A percentile compares a stretch with the other conserved stretches of the same genome.
Evolutionary conservation across 345 rosid species (phyloP).

Genomic region (Microcos paniculata): DNA sequence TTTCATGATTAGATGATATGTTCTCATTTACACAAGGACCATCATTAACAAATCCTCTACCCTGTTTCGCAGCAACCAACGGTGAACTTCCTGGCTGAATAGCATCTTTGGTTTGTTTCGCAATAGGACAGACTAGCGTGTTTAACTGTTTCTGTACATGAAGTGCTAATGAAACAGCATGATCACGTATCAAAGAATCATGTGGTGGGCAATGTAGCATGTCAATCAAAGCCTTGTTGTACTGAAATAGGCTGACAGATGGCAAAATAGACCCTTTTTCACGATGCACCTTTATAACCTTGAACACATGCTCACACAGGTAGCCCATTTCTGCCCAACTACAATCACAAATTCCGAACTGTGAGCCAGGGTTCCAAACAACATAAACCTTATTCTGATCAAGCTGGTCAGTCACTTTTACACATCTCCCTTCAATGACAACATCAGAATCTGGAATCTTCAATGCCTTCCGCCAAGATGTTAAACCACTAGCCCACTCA

Average conservation of each 20-base stretch:
- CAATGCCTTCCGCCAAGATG: constrained; percentile 76
- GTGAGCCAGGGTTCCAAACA: constrained; percentile 83
- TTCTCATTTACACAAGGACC: not conserved
- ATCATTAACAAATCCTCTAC: constrained; percentile 18
- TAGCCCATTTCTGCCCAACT: constrained; percentile 81
- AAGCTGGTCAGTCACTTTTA: constrained; percentile 55
- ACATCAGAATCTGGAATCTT: constrained; percentile 73
- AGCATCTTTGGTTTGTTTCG: constrained; percentile 24
- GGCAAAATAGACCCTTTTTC: constrained; percentile 39
- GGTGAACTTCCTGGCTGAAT: constrained; percentile 19
- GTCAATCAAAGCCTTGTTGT: constrained; percentile 57
- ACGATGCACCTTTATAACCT: constrained; percentile 45
- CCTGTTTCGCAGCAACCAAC: constrained; percentile 17
- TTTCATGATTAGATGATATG: constrained; percentile 15
- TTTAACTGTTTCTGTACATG: constrained; percentile 57
- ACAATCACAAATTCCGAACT: constrained; percentile 74
- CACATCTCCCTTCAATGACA: constrained; percentile 48
- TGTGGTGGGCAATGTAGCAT: constrained; percentile 55
- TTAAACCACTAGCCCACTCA: constrained; percentile 88
- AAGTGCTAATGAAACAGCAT: constrained; percentile 67
- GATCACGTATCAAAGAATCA: constrained; percentile 81
- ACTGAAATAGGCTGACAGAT: constrained; percentile 62
- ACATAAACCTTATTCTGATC: constrained; percentile 52
- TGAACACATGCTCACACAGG: constrained; percentile 78
- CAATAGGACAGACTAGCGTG: constrained; percentile 26